Evolutionary conservation across 345 rosid genomes (phyloP), one percentile per base, ranked within the genome.

Genomic region (Ricinus communis): DNA sequence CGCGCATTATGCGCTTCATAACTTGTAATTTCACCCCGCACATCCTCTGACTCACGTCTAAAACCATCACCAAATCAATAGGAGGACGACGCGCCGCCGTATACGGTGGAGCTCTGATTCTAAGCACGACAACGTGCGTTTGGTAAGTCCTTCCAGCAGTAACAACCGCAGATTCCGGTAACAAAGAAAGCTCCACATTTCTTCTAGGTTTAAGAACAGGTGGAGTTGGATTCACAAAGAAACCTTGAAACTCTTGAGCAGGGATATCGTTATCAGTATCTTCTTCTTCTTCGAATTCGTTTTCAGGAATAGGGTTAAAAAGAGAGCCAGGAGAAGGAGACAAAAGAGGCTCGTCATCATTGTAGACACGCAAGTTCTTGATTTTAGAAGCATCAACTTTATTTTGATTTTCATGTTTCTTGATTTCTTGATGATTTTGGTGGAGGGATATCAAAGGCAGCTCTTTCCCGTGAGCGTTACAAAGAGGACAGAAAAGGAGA

Each of bases 331-430:
- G 93, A 73, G 36, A 85, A 68, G 59, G 91, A n/a, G 91, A 84
- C 40, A 71, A 61, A 65, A 93, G 75, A 3, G 93, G 82, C 77
- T 93, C 97, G 70, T 93, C 97, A 72, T 93, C 97, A 77, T 91
- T 77, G 77, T 93, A 93, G 62, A 85, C 87, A 53, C 89, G 82
- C 28, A 88, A 53, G 8, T 79, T 62, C 69, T 81, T 88, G 1
- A 54, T 68, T 59, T 78, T 81, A 7, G 68, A 64, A 40, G 63
- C 58, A 0, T 74, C 52, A 9, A 4, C 12, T 8, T 22, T 43
- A 2, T 76, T 65, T 30, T 71, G 77, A 19, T 84, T 75, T 40
- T 81, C 77, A 43, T 62, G 19, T 52, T 77, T 68, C 70, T 53
- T 55, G 68, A 36, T 58, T 59, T 66, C 43, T 40, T 12, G 53